Percentiles rank a stretch among this genome's conserved stretches.
Evolutionary conservation across 2,329 filamentous ascomycete species (phyloP).

Genomic region (Coniella lustricola): DNA sequence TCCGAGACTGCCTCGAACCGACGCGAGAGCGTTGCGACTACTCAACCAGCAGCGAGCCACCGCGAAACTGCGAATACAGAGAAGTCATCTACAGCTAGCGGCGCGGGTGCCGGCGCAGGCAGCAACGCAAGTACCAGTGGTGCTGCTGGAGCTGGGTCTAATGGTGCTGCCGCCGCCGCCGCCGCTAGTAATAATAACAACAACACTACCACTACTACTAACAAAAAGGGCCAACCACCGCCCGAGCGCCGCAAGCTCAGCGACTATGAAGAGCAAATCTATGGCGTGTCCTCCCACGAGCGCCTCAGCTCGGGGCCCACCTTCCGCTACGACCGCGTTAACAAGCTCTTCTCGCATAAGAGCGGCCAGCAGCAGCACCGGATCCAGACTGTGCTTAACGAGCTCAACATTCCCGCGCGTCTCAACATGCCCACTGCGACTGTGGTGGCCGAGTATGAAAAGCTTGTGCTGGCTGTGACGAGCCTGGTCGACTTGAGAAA

Average conservation of each 20-base stretch:
- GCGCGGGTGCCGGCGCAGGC: too few species aligned
- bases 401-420: constrained; percentile 63
- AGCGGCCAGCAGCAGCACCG: constrained; percentile 68
- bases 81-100: constrained; percentile 30
- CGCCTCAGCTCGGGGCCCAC: constrained; percentile 78
- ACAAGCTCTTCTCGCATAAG: constrained; percentile 72
- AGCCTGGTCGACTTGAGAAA: constrained; percentile 67
- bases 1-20: constrained; percentile 34
- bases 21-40: constrained; percentile 46
- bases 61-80: constrained; percentile 39
- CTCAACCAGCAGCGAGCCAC: constrained; percentile 29
- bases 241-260: constrained; percentile 64
- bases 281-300: constrained; percentile 80
- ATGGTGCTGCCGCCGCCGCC: too few species aligned
- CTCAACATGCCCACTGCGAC: constrained; percentile 68
- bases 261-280: constrained; percentile 67
- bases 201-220: constrained; percentile 9
- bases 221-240: constrained; percentile 45
- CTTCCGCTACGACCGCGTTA: constrained; percentile 79
- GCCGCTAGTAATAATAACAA: too few species aligned
- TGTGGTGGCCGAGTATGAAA: constrained; percentile 66
- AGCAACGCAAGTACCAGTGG: too few species aligned
- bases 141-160: too few species aligned
- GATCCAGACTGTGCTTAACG: constrained; percentile 64
- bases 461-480: constrained; percentile 60